Base-by-base conservation (phyloP, 2,329 filamentous ascomycete species). In the Orbilia oligospora region DNA sequence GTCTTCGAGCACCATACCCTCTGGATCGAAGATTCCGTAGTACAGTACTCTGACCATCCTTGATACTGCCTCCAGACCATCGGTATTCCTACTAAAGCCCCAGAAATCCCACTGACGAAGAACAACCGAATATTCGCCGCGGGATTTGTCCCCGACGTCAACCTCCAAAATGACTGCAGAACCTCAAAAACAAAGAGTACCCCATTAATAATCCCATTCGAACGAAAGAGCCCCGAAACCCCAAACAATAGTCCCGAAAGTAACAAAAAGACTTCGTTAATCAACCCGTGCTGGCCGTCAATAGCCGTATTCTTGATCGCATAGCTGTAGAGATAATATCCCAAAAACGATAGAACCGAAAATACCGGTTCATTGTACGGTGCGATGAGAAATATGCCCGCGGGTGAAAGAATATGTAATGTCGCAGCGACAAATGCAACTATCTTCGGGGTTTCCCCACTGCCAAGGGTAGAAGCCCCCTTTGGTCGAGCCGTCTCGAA, bases 121-220 rank as follows among this genome's bases (percentile, higher is more conserved):
- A 94, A 85, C 16, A 88, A 87, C 27, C 88, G 85, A 2, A 90
- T 51, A 12, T 85, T 84, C 12, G 83, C 81, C 18, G 86, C 48
- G 6, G 83, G 84, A 24, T 72, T 78, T 0, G 27, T 58, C 10
- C 75, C 75, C 4, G 55, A 71, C 6, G 24, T 20, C 24, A 78
- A 83, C 3, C 58, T 41, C 36, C 63, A 75, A 53, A 46, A 80
- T 76, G 46, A 76, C 79, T 63, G 53, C 33, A 64, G 72, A 44
- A 87, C 86, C 82, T 93, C 91, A 80, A 88, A 89, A 30, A 91
- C 89, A 83, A 97, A 92, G 2, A 94, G 86, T 2, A 93, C 83
- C 9, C 95, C 95, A 83, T 91, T 94, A 12, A 97, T 86, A 56
- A 98, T 85, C 9, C 93, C 96, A 84, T 99, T 99, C 82, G 91